Evolutionary conservation across 169 alveolate genomes (phyloP).

Genomic region (Miamiensis avidus): DNA sequence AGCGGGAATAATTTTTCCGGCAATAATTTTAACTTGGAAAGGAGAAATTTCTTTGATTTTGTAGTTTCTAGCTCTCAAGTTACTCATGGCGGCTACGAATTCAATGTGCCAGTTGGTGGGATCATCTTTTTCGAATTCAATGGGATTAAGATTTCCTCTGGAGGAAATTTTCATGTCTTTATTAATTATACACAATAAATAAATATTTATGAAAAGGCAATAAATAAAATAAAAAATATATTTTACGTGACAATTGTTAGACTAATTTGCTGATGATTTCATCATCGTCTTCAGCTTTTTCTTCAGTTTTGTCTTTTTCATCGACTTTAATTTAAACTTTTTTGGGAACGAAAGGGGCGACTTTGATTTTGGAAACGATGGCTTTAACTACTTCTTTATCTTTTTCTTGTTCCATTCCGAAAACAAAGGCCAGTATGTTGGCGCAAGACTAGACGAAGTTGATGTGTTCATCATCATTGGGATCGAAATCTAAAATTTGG

Average conservation of each 20-base stretch:
- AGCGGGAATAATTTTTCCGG: constrained; percentile 99
- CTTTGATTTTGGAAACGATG: constrained; percentile 50
- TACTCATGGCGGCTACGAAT: constrained; percentile 96
- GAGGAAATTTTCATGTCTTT: not conserved
- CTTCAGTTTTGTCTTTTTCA: constrained; percentile 79
- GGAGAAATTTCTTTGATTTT: constrained; percentile 91
- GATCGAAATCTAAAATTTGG: constrained; percentile 86
- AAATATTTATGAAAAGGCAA: too few species aligned
- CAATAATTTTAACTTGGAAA: constrained; percentile 96
- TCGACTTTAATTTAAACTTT: constrained; percentile 78
- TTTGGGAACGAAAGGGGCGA: constrained; percentile 75
- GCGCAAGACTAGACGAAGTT: constrained; percentile 90
- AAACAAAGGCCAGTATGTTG: constrained; percentile 88
- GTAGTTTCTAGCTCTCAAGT: constrained; percentile 97
- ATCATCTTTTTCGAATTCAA: constrained; percentile 99
- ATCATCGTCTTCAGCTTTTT: constrained; percentile 71
- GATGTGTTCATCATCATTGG: constrained; percentile 83
- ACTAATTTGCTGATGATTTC: constrained; percentile 47
- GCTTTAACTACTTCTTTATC: constrained; percentile 53
- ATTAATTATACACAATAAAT: too few species aligned
- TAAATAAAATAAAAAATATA: too few species aligned
- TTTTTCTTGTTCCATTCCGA: constrained; percentile 67
- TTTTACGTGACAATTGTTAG: constrained; percentile 50
- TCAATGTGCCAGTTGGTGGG: constrained; percentile 98
- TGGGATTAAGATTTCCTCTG: constrained; percentile 53